Base-by-base conservation (phyloP, 768 basidiomycete species). In the Agrocybe chaxingu region DNA sequence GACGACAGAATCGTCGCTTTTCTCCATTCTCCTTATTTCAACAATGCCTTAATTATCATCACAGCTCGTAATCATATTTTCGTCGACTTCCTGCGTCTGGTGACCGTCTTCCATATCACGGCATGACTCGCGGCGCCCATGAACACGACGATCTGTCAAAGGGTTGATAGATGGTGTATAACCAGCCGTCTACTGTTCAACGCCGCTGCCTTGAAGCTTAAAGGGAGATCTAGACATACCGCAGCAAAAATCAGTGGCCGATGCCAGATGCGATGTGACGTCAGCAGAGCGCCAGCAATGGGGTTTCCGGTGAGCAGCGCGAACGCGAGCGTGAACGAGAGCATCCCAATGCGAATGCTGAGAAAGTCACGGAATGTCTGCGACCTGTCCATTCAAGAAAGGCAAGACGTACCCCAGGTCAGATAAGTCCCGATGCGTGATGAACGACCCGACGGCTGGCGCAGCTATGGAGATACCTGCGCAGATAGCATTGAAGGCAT, bases 301-400 rank as follows among this genome's bases (percentile, higher is more conserved):
- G 80, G 81, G 45, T 75, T 78, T 3, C 80, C 80, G 8, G 71
- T 76, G 24, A 77, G 59, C 36, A 75, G 53, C 1, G 78, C 74
- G 48, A 81, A 69, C 10, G 75, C 70, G 39, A 75, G 55, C 9
- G 67, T 52, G 50, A 77, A 75, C 11, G 72, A 77, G 2, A 76
- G 58, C 31, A 79, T 57, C 12, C 77, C 78, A 38, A 79, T 73
- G 12, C 79, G 72, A 33, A 72, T 64, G 4, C 78, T 78, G 16
- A 55, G 2, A 40, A 18, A 11, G 38, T 12, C 34, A 37, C 29
- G 57, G 45, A 12, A 18, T 7, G 37, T 30, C 19, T 36, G 40
- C 19, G 19, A 44, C 49, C 29, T 32, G 16, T 13, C 13, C 2
- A 44, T 24, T 31, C 16, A 30, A 36, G 35, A 47, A 16, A 39